Base-by-base conservation (phyloP, 2,329 filamentous ascomycete genomes). In the Rachicladosporium sp. region DNA sequence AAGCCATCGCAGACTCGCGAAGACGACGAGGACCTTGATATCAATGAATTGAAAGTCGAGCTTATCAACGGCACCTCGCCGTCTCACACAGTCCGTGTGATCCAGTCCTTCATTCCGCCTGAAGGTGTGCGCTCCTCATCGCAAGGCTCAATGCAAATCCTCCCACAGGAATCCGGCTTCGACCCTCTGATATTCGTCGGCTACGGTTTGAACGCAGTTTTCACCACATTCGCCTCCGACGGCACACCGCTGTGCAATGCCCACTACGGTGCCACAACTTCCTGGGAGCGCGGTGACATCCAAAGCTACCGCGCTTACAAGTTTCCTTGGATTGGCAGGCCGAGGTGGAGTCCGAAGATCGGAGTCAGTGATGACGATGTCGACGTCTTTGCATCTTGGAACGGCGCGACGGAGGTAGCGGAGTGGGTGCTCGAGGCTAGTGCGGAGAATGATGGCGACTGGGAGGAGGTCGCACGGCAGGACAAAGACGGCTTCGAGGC, bases 221-320 rank as follows among this genome's bases (percentile, higher is more conserved):
- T 56, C 9, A 62, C 63, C 1, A 63, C 66, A 37, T 49, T 66
- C 45, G 58, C 58, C 1, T 45, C 56, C 2, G 61, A 66, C 15
- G 72, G 71, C 6, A 53, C 61, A 3, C 52, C 68, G 4, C 55
- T 76, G 8, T 74, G 72, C 55, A 67, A 75, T 40, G 59, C 59
- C 3, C 69, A 69, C 48, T 63, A 71, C 51, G 62, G 42, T 38
- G 44, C 51, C 4, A 35, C 45, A 8, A 50, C 45, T 10, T 46
- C 42, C 3, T 54, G 46, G 46, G 48, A 52, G 56, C 47, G 52
- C 56, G 62, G 68, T 1, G 60, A 67, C 30, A 50, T 56, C 10
- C 50, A 58, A 41, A 71, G 66, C 45, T 78, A 78, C 48, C 67
- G 73, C 23, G 64, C 64, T 1, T 71, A 68, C 51, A 71, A 70